Evolutionary conservation across 2,329 filamentous ascomycete genomes (phyloP).

Genomic region (Lasiodiplodia sp.): DNA sequence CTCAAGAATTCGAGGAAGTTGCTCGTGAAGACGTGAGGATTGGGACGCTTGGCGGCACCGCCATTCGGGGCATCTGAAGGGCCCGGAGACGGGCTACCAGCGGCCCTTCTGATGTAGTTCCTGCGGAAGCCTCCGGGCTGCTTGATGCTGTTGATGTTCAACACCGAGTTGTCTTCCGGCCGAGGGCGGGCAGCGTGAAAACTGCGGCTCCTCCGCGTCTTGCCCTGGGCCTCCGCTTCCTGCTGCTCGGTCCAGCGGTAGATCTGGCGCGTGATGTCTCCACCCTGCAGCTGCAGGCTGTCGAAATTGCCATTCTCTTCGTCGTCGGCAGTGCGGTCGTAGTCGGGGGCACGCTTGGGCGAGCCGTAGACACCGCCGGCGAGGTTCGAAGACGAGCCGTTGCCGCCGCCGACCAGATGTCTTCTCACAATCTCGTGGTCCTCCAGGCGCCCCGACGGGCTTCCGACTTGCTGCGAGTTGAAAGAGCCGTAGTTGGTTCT

Average conservation of each 20-base stretch:
- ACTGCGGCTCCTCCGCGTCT: conserved; percentile 82
- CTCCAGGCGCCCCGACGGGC: conserved; percentile 66
- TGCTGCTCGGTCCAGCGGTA: conserved; percentile 96
- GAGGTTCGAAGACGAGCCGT: conserved; percentile 47
- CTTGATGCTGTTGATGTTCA: conserved; percentile 90
- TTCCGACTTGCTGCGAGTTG: conserved; percentile 52
- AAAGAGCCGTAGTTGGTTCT: conserved; percentile 87
- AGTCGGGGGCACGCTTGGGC: conserved; percentile 38
- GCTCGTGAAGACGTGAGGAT: conserved; percentile 76
- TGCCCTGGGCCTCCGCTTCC: conserved; percentile 68
- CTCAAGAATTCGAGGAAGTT: conserved; percentile 97
- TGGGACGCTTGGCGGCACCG: conserved; percentile 37
- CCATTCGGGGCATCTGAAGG: conserved; percentile 52
- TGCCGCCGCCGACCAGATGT: conserved; percentile 77
- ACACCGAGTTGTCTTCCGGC: conserved; percentile 74
- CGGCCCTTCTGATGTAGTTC: conserved; percentile 82
- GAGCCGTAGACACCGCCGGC: conserved; percentile 42
- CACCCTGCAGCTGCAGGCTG: conserved; percentile 89
- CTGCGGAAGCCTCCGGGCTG: conserved; percentile 92
- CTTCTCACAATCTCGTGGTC: conserved; percentile 90
- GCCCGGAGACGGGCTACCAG: conserved; percentile 66
- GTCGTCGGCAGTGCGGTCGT: conserved; percentile 59
- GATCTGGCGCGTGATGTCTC: conserved; percentile 92
- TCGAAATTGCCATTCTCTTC: conserved; percentile 77
- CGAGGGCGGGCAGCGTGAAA: conserved; percentile 80